Base-by-base conservation (phyloP, 345 rosid species). In the Mangifera indica region DNA sequence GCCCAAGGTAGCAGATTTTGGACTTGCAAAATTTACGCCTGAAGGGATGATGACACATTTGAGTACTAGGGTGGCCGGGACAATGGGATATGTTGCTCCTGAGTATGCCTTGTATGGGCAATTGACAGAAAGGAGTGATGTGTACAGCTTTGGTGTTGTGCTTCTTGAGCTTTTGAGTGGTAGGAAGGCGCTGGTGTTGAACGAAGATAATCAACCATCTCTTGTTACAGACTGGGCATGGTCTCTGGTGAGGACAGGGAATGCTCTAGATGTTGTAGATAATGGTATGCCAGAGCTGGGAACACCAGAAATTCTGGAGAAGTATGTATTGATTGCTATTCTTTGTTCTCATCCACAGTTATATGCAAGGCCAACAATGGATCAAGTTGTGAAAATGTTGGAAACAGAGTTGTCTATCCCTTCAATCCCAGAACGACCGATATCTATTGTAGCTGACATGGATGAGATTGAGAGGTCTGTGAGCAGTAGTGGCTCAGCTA, bases 61-160 rank as follows among this genome's bases (percentile, higher is more conserved):
- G 86, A 93, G 92, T 86, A 93, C 98, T 3, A 73, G 98, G 74
- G 98, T 91, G 3, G 98, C 97, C 0, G 98, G 98, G 13, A 93
- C 98, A n/a, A 89, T 88, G 98, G 98, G 98, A 22, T 93, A 93
- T 58, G 96, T 93, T 37, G 97, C 98, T 5, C 98, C 98, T 0
- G 98, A 93, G 86, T 93, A 93, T 63, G 97, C 98, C 0, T 70
- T 91, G 68, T 91, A 93, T 49, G 98, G 97, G 62, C 96, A 93
- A 25, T 67, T 93, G 77, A 93, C 98, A 0, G 96, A 89, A 71
- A 84, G 91, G 66, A 93, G 97, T 42, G 98, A 93, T 15, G 98
- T 93, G 65, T 93, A 88, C 70, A 93, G 98, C 76, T 93, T 89
- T 2, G 98, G 98, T 11, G 90, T 89, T 13, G 91, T 91, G 81